phyloP scores from a whole-genome alignment of 1,284 basidiomycete species.

The Coniferiporia sulphurascens region DNA sequence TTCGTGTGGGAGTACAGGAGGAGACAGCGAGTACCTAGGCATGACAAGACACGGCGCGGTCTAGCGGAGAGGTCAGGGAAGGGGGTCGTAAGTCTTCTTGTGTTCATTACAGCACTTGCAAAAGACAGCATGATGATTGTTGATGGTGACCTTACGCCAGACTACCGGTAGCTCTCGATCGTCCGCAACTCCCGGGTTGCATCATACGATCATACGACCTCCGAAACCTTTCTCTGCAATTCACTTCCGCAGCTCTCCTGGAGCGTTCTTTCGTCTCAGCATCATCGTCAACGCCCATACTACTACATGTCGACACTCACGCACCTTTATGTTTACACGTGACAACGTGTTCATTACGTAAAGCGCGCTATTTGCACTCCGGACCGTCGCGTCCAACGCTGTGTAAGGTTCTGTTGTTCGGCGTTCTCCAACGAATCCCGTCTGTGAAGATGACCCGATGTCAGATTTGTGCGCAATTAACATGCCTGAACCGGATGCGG shows the following conservation, averaged over 20 bases:
- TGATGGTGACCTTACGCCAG: too few species aligned
- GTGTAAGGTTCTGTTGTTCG: too few species aligned
- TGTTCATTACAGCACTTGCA: not conserved
- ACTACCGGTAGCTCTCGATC: too few species aligned
- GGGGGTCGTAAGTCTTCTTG: not conserved
- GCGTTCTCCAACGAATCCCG: too few species aligned
- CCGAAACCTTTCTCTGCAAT: not conserved
- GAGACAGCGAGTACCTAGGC: not conserved
- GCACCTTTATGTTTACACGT: not conserved
- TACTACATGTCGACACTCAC: too few species aligned
- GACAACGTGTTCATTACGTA: not conserved
- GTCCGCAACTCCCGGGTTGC: too few species aligned
- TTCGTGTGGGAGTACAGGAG: not conserved
- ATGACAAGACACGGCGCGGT: too few species aligned
- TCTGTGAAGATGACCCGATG: too few species aligned
- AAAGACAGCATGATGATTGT: not conserved
- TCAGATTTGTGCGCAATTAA: too few species aligned
- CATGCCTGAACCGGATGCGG: too few species aligned
- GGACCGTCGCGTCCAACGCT: too few species aligned
- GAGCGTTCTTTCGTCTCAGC: not conserved
- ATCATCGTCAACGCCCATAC: not conserved
- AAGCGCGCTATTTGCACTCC: not conserved
- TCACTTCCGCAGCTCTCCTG: not conserved
- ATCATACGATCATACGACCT: not conserved
- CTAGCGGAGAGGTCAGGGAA: not conserved